phyloP scores from a whole-genome alignment of 2,329 filamentous ascomycete species.

The Aspergillus udagawae region DNA sequence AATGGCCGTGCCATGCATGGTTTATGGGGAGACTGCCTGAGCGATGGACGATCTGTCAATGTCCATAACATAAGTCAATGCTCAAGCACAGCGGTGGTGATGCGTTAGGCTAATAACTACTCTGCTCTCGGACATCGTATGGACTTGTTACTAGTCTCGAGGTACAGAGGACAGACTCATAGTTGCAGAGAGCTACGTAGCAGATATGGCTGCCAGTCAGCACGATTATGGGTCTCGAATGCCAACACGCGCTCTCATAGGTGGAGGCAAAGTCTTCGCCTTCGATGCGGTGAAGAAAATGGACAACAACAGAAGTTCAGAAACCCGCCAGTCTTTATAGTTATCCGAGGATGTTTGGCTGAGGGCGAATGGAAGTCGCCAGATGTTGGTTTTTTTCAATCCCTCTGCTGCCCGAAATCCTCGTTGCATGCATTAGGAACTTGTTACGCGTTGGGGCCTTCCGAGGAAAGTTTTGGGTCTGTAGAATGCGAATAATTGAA shows the following conservation, averaged over 20 bases:
- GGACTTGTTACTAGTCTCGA: neutral
- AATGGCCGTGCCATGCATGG: neutral
- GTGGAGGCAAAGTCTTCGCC: constrained; percentile 16
- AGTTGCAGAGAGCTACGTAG: too few relatives aligned
- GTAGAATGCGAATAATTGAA: neutral
- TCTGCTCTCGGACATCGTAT: neutral
- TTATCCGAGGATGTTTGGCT: constrained; percentile 13
- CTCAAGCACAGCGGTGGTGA: neutral
- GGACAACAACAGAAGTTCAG: constrained; percentile 3
- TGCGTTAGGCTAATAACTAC: neutral
- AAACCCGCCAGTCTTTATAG: neutral
- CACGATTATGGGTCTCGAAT: neutral
- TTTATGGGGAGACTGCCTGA: neutral
- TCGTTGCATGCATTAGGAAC: neutral
- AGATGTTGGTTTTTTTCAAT: neutral
- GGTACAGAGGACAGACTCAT: too few relatives aligned
- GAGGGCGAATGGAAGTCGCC: neutral
- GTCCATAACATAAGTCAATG: neutral
- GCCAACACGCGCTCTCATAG: constrained; percentile 12
- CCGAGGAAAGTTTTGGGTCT: neutral
- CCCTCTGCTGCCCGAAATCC: neutral
- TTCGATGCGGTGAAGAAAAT: constrained; percentile 29
- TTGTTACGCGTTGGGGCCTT: neutral
- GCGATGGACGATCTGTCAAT: neutral
- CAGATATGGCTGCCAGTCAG: neutral